Percentiles rank a stretch among this genome's conserved stretches.
These are phyloP conservation scores for Paratinospora sagittata DNA, from an alignment of 164 flowering plant genomes.

Conservation along the genomic window DNA sequence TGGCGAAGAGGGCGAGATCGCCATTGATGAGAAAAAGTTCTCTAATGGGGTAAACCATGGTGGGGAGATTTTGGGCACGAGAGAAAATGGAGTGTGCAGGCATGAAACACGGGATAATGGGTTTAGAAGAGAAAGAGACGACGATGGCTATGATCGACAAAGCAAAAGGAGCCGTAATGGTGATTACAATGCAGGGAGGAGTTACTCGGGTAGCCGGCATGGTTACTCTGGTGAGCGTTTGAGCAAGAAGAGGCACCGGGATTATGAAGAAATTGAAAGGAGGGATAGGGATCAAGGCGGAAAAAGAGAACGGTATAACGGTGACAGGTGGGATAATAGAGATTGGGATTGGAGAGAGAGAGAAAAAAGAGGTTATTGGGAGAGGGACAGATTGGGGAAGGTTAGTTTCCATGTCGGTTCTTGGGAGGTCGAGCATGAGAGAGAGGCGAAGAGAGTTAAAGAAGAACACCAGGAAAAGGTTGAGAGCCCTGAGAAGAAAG, in stretches of 20 bases:
- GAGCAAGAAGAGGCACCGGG: slow-evolving; percentile 47
- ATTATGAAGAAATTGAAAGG: slow-evolving; percentile 50
- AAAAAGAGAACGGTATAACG: slow-evolving; percentile 40
- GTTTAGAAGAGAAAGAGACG: slow-evolving; percentile 22
- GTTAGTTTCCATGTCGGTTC: slow-evolving; percentile 57
- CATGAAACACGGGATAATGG: slow-evolving; percentile 12
- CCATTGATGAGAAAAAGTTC: slow-evolving; percentile 1
- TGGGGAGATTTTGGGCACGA: neutral
- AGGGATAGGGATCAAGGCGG: slow-evolving; percentile 41
- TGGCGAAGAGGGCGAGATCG: neutral
- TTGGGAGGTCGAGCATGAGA: slow-evolving; percentile 53
- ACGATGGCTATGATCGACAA: slow-evolving; percentile 28
- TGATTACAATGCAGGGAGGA: slow-evolving; percentile 22
- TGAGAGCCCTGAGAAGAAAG: slow-evolving; percentile 37
- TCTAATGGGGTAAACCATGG: slow-evolving; percentile 3
- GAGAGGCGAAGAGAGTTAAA: slow-evolving; percentile 34
- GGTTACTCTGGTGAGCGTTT: slow-evolving; percentile 24
- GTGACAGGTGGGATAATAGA: slow-evolving; percentile 38
- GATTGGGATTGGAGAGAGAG: slow-evolving; percentile 51
- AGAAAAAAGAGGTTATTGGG: slow-evolving; percentile 86
- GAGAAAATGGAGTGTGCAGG: slow-evolving; percentile 20
- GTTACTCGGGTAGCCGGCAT: slow-evolving; percentile 16
- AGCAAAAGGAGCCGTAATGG: slow-evolving; percentile 34
- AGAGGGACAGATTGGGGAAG: slow-evolving; percentile 68
- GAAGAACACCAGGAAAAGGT: slow-evolving; percentile 30